Evolutionary conservation across 2,329 filamentous ascomycete genomes (phyloP).

Genomic region (Aspergillus fumigatiaffinis): DNA sequence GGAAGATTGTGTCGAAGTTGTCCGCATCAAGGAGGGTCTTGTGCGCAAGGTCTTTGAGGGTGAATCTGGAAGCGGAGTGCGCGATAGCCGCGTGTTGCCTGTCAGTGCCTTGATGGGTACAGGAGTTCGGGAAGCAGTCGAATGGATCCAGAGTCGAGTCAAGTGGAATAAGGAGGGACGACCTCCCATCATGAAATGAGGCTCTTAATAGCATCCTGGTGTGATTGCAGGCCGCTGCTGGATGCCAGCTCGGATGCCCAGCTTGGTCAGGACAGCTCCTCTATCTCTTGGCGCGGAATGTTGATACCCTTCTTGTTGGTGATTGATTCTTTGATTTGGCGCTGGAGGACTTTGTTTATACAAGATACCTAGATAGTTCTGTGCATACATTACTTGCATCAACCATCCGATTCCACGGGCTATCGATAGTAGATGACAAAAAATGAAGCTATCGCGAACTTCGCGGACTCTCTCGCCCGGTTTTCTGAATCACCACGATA

Average conservation of each 20-base stretch:
- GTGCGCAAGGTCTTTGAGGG: slow-evolving; percentile 95
- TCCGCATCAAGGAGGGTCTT: slow-evolving; percentile 92
- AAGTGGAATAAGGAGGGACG: slow-evolving; percentile 95
- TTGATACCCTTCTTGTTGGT: background rate
- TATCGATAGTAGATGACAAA: background rate
- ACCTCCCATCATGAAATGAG: slow-evolving; percentile 86
- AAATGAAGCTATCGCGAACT: background rate
- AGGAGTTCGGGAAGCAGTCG: slow-evolving; percentile 91
- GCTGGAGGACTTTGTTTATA: slow-evolving; percentile 2
- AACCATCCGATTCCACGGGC: background rate
- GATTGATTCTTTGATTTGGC: slow-evolving; percentile 2
- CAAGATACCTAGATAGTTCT: slow-evolving; percentile 12
- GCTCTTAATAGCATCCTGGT: background rate
- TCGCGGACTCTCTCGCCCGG: background rate
- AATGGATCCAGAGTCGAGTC: slow-evolving; percentile 88
- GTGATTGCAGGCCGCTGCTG: background rate
- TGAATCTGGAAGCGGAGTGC: slow-evolving; percentile 77
- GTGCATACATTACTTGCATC: background rate
- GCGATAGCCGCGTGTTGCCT: slow-evolving; percentile 86
- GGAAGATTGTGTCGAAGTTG: slow-evolving; percentile 96
- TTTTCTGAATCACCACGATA: background rate
- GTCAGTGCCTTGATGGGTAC: slow-evolving; percentile 79
- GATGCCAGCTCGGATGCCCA: background rate
- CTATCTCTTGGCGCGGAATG: background rate
- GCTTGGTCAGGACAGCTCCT: background rate